Evolutionary conservation across 805 yeast genomes (phyloP).

Genomic region (Zygosaccharomyces bailii): DNA sequence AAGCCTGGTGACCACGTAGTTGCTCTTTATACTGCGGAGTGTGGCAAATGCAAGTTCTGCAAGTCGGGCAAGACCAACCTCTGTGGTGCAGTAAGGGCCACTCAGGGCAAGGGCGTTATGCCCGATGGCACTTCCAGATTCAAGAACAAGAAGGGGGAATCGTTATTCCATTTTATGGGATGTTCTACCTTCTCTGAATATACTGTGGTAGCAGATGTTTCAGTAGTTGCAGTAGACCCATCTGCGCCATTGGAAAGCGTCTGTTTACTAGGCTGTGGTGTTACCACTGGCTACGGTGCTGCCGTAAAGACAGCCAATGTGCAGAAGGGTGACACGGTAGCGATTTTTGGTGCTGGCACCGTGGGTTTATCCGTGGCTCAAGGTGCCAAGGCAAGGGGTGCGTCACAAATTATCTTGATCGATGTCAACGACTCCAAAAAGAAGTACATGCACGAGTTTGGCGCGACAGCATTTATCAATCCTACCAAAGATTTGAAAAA

Average conservation of each 20-base stretch:
- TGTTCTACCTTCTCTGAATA: constrained; percentile 96
- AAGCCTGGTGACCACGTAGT: constrained; percentile 92
- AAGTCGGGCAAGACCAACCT: constrained; percentile 91
- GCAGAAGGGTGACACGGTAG: constrained; percentile 87
- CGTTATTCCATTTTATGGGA: constrained; percentile 92
- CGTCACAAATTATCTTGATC: constrained; percentile 75
- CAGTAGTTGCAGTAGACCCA: constrained; percentile 87
- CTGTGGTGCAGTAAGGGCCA: constrained; percentile 92
- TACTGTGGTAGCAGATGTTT: constrained; percentile 96
- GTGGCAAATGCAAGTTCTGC: constrained; percentile 93
- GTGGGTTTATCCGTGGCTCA: constrained; percentile 95
- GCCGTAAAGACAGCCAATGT: constrained; percentile 89
- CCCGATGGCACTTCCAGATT: constrained; percentile 97
- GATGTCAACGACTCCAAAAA: constrained; percentile 84
- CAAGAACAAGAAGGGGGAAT: constrained; percentile 73
- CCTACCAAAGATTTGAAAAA: constrained; percentile 65
- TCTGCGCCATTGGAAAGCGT: constrained; percentile 81
- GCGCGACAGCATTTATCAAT: constrained; percentile 93
- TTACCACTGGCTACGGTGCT: constrained; percentile 98
- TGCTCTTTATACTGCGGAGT: constrained; percentile 95
- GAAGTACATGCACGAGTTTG: constrained; percentile 82
- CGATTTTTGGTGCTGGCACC: constrained; percentile 97
- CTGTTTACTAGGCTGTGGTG: constrained; percentile 96
- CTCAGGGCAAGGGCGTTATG: constrained; percentile 98
- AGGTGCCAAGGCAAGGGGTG: constrained; percentile 84